phyloP scores from a whole-genome alignment of 2,329 filamentous ascomycete genomes.

The Nothopassalora personata region DNA sequence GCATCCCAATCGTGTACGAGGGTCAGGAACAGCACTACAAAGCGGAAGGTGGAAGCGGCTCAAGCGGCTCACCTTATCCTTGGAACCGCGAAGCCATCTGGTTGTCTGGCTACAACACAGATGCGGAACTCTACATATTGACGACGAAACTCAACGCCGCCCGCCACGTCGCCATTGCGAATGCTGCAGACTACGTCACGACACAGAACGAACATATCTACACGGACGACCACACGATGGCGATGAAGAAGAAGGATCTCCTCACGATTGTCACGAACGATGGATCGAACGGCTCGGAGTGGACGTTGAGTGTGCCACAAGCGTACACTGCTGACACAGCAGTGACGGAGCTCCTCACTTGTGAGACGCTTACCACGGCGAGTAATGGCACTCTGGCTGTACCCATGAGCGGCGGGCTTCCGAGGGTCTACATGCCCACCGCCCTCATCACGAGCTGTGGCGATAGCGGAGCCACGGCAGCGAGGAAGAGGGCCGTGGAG shows the following conservation, averaged over 20 bases:
- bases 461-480: constrained; percentile 3
- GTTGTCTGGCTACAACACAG: constrained; percentile 39
- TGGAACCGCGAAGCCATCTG: constrained; percentile 41
- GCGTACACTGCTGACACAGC: constrained; percentile 26
- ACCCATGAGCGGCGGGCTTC: constrained; percentile 33
- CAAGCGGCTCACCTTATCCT: constrained; percentile 28
- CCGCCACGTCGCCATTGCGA: constrained; percentile 42
- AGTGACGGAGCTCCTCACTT: constrained; percentile 38
- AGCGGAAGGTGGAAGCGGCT: constrained; percentile 19
- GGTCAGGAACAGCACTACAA: constrained; percentile 60
- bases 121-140: constrained; percentile 37
- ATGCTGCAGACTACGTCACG: constrained; percentile 37
- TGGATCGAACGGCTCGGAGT: constrained; percentile 23
- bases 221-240: constrained; percentile 40
- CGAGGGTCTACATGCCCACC: constrained; percentile 35
- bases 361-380: constrained; percentile 28
- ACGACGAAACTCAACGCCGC: constrained; percentile 47
- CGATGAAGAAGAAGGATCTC: constrained; percentile 45
- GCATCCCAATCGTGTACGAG: constrained; percentile 61
- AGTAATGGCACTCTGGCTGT: constrained; percentile 29
- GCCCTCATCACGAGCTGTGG: constrained; percentile 4
- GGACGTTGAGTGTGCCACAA: constrained; percentile 27
- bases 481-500: background rate
- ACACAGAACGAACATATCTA: constrained; percentile 39
- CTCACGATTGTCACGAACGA: constrained; percentile 35